Evolutionary conservation across 345 rosid species (phyloP).

Genomic region (Dipteronia sinensis): DNA sequence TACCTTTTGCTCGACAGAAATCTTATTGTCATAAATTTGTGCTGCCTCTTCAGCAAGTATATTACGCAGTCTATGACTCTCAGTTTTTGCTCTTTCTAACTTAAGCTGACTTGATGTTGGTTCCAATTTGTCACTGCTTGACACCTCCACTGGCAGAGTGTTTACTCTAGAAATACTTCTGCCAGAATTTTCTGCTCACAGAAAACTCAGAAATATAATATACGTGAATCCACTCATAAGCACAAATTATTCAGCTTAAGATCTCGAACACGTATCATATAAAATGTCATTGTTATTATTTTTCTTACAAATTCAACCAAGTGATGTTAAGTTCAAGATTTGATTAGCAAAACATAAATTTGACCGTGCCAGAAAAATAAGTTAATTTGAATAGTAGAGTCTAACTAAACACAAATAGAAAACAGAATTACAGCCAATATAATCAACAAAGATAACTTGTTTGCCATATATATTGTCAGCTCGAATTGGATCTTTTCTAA

Average conservation of each 20-base stretch:
- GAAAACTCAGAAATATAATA: constrained; percentile 19
- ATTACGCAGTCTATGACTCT: constrained; percentile 54
- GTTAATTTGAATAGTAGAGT: no score
- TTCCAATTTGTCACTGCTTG: constrained; percentile 40
- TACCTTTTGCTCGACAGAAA: constrained; percentile 82
- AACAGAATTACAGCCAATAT: not conserved
- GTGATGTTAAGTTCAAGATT: not conserved
- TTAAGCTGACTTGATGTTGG: constrained; percentile 46
- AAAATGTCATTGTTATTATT: not conserved
- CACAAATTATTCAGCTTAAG: not conserved
- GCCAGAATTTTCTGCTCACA: constrained; percentile 43
- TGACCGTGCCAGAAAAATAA: not conserved
- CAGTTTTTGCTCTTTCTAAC: constrained; percentile 78
- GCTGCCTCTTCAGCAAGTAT: constrained; percentile 80
- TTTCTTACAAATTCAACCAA: not conserved
- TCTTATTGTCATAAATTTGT: constrained; percentile 68
- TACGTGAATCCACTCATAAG: constrained; percentile 2
- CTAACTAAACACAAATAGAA: no score
- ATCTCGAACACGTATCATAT: not conserved
- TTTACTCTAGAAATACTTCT: constrained; percentile 36
- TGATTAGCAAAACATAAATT: not conserved
- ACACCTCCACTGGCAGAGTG: constrained; percentile 34
- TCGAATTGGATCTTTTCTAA: not conserved
- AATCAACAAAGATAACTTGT: no score
- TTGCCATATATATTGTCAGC: not conserved